These are phyloP conservation scores for Neurospora sublineolata DNA, from an alignment of 495 filamentous ascomycete species.

Conservation along the genomic window DNA sequence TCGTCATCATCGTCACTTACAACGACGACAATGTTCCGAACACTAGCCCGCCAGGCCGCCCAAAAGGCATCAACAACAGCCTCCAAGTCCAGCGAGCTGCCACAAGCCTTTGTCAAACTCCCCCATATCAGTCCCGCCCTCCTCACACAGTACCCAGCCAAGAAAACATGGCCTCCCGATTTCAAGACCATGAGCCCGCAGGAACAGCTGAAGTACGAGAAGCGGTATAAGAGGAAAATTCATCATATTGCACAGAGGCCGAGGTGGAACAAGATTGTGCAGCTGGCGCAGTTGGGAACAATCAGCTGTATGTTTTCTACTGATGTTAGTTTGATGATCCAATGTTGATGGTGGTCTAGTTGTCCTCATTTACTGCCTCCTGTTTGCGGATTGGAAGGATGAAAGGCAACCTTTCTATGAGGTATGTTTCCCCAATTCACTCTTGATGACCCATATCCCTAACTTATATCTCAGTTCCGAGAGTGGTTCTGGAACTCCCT, in stretches of 20 bases:
- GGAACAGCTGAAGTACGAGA: constrained; percentile 79
- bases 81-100: not conserved
- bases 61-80: not conserved
- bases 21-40: not conserved
- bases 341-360: too few species aligned
- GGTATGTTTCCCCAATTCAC: constrained; percentile 23
- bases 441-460: not conserved
- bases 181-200: constrained; percentile 66
- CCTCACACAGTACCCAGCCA: constrained; percentile 49
- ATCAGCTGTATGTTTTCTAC: constrained; percentile 61
- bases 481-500: constrained; percentile 15
- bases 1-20: not conserved
- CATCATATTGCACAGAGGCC: constrained; percentile 65
- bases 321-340: too few species aligned
- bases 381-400: constrained; percentile 68
- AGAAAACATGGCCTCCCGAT: constrained; percentile 86
- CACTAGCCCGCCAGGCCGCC: not conserved
- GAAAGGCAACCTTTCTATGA: constrained; percentile 51
- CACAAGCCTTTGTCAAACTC: not conserved
- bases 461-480: constrained; percentile 12
- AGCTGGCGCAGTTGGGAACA: constrained; percentile 55
- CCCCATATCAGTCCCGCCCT: constrained; percentile 27
- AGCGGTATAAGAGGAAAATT: constrained; percentile 56
- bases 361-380: constrained; percentile 57
- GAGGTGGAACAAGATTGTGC: constrained; percentile 58